phyloP scores from a whole-genome alignment of 78 protist species.

The Guillardia theta region DNA sequence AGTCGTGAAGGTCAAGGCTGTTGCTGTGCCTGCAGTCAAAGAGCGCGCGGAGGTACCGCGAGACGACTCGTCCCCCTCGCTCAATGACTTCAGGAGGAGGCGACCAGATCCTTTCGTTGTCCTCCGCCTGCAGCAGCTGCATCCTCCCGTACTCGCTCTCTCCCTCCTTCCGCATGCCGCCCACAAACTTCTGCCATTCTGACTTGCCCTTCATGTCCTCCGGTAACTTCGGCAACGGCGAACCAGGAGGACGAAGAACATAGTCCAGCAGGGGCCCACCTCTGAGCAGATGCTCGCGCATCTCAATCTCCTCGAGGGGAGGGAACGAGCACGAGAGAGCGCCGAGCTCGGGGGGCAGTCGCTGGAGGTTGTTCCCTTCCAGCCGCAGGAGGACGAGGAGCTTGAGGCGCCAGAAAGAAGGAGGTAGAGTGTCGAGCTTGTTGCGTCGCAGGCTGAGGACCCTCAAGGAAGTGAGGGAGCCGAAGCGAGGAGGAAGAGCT shows the following conservation, averaged over 20 bases:
- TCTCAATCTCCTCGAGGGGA: neutral
- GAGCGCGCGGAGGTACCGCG: neutral
- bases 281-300: neutral
- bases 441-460: neutral
- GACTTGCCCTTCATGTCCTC: neutral
- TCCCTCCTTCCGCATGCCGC: neutral
- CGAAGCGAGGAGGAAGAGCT: neutral
- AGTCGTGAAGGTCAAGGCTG: neutral
- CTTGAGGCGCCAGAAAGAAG: neutral
- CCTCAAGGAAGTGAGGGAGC: neutral
- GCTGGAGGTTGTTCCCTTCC: neutral
- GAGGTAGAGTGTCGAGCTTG: neutral
- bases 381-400: neutral
- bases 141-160: neutral
- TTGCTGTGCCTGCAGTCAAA: neutral
- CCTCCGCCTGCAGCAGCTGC: neutral
- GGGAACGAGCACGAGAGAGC: too few species aligned
- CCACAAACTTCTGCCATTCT: neutral
- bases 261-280: neutral
- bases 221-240: neutral
- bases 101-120: neutral
- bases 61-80: neutral
- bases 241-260: neutral
- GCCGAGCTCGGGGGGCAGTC: neutral
- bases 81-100: conserved; percentile 6